Conservation (phyloP, 306 rosid species). For the Erythrophleum fordii region DNA sequence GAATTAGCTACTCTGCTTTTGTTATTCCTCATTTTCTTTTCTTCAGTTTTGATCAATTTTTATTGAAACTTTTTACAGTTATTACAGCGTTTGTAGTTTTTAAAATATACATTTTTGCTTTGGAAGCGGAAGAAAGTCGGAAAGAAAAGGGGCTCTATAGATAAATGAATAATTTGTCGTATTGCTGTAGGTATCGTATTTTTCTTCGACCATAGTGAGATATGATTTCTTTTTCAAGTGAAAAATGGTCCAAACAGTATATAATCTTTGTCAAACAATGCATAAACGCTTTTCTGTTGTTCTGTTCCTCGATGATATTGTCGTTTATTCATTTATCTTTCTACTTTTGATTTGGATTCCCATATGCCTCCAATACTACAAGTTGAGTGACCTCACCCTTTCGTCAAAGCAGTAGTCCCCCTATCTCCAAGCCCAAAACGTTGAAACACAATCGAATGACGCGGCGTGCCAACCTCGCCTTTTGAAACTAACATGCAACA, state of each 20-base stretch:
- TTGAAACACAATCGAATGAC: neutral
- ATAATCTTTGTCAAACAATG: neutral
- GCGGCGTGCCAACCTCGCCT: neutral
- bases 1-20: neutral
- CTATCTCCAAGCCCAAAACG: neutral
- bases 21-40: neutral
- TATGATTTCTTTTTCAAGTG: neutral
- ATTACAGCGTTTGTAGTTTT: neutral
- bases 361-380: conserved; percentile 13
- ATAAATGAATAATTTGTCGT: conserved; percentile 16
- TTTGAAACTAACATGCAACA: neutral
- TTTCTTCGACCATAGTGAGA: neutral
- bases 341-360: neutral
- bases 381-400: conserved; percentile 19
- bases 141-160: neutral
- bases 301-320: neutral
- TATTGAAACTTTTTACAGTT: too few species aligned
- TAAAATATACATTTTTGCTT: neutral
- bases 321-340: neutral
- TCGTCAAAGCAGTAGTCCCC: conserved; percentile 20
- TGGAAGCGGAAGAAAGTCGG: neutral
- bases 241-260: conserved; percentile 10
- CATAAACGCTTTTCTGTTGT: neutral
- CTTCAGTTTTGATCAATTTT: neutral
- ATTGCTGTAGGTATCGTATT: neutral